Evolutionary conservation across 2,329 filamentous ascomycete species (phyloP), one percentile per base, ranked within the genome.

Genomic region (Sarocladium brachiariae): DNA sequence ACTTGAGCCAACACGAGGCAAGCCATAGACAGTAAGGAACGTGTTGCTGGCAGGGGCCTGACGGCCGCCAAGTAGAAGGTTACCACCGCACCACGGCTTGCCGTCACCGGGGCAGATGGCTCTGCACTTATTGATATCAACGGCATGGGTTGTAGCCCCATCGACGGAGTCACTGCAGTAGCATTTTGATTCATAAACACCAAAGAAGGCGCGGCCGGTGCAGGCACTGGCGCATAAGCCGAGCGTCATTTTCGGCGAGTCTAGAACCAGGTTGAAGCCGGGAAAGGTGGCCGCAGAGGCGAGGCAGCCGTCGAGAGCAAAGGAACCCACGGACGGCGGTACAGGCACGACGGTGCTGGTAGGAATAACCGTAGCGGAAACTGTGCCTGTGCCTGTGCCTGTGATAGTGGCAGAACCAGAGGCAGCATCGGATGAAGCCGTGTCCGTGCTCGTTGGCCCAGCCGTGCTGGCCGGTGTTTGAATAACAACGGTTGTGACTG

Each of bases 161-260:
- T 55, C 33, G n/a, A 61, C n/a, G 21, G 46, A 39, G 7, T 57
- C 52, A 53, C 58, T 57, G 19, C 55, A 57, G 53, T 57, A 61
- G 38, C 59, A 61, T 11, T 58, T 49, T 2, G 54, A 59, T 9
- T 46, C 39, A 13, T 25, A 27, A 19, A 25, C 39, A 25, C 39
- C 39, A 23, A 43, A 43, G 39, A 43, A 43, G 4, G 5, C 8
- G 21, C 39, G 39, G 39, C 39, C 39, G n/a, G 39, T 23, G 39
- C 39, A 43, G 23, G 21, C 21, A 23, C 16, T 14, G 11, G 21
- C n/a, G n/a, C 21, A 16, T 23, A 43, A 25, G 39, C 7, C 4
- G 13, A 30, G 27, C 13, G 27, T 30, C 27, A 30, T 30, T 13
- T 30, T 7, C 27, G 8, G 9, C 6, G 39, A 43, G 3, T 19